phyloP scores from a whole-genome alignment of 2,329 filamentous ascomycete species.

The Tolypocladium ovalisporum region DNA sequence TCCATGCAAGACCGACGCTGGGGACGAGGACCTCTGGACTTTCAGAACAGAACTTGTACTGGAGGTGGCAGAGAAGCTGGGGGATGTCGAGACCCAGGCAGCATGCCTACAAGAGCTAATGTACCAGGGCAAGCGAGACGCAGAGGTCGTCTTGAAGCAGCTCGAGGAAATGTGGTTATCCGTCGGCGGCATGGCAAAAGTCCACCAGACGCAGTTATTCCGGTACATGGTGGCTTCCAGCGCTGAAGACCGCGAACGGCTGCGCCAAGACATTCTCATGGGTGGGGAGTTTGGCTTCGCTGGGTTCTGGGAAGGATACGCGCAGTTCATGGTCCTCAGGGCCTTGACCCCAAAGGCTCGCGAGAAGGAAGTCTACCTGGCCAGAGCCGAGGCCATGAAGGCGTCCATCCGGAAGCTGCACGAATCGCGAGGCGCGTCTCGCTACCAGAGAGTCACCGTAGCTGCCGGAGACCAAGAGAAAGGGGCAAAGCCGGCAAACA shows the following conservation, averaged over 20 bases:
- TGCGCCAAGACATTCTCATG: neutral
- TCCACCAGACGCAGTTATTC: neutral
- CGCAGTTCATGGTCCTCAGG: neutral
- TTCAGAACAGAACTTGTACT: neutral
- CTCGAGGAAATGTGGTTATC: neutral
- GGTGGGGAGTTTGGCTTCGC: neutral
- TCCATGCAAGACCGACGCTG: neutral
- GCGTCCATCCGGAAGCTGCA: neutral
- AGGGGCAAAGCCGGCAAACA: neutral
- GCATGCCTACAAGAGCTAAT: neutral
- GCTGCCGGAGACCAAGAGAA: neutral
- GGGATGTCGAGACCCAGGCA: neutral
- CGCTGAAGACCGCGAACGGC: neutral
- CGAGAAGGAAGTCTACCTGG: neutral
- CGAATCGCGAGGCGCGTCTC: neutral
- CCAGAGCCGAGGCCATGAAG: neutral
- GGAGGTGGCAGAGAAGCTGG: neutral
- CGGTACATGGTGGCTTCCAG: neutral
- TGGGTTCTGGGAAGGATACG: neutral
- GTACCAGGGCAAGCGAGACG: neutral
- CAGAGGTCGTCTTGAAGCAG: neutral
- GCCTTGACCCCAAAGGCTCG: neutral
- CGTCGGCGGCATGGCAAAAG: neutral
- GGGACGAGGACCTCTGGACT: neutral
- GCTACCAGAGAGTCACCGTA: neutral